Evolutionary conservation across 108 stramenopile species (phyloP).

Genomic region (Skeletonema potamos): DNA sequence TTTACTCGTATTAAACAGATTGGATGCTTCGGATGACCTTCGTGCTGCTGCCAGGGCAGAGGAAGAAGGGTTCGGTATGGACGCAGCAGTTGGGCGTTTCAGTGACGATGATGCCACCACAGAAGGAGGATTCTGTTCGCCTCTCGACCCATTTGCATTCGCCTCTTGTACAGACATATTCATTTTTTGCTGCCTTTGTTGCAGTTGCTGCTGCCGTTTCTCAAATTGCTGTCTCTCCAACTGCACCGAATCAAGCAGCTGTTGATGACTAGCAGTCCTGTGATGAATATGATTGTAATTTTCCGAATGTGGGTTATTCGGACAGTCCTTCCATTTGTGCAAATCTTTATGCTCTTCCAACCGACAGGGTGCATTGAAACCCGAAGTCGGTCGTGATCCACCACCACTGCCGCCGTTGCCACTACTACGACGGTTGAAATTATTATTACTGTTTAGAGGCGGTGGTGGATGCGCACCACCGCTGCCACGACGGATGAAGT

Average conservation of each 20-base stretch:
- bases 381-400: not conserved
- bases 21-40: not conserved
- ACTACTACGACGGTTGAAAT: not conserved
- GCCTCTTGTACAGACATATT: not conserved
- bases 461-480: no score
- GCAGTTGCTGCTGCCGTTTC: not conserved
- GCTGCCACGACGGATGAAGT: not conserved
- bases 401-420: not conserved
- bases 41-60: not conserved
- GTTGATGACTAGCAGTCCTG: not conserved
- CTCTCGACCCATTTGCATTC: not conserved
- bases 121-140: not conserved
- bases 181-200: not conserved
- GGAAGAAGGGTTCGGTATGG: not conserved
- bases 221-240: not conserved
- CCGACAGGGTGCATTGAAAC: not conserved
- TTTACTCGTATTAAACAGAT: not conserved
- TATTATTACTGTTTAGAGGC: not conserved
- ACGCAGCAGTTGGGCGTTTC: not conserved
- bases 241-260: not conserved
- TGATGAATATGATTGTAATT: not conserved
- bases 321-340: not conserved
- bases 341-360: not conserved
- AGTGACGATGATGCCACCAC: not conserved
- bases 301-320: not conserved